Conservation (phyloP, 768 basidiomycete genomes). For the Coprinellus aureogranulatus region DNA sequence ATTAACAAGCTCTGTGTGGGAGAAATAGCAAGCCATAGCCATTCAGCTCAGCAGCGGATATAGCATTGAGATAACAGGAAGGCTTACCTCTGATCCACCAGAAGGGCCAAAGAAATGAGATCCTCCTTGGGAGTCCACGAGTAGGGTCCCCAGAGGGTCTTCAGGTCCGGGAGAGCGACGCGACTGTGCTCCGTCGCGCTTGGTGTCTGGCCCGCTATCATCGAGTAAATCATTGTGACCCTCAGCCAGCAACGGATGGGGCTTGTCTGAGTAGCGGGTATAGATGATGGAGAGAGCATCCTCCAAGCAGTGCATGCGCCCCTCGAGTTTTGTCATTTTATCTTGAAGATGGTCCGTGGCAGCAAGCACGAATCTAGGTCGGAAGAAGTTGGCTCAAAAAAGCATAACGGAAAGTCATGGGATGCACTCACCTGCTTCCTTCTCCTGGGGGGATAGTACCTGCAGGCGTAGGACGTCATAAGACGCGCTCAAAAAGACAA, state of each 20-base stretch:
- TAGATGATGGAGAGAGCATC: constrained; percentile 52
- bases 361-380: constrained; percentile 45
- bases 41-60: background rate
- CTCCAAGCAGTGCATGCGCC: constrained; percentile 52
- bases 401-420: background rate
- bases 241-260: constrained; percentile 40
- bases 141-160: constrained; percentile 43
- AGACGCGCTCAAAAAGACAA: background rate
- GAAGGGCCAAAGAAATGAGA: constrained; percentile 47
- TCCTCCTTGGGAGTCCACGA: constrained; percentile 40
- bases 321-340: constrained; percentile 44
- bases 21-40: constrained; percentile 8
- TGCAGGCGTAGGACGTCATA: constrained; percentile 15
- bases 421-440: constrained; percentile 43
- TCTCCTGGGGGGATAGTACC: constrained; percentile 55
- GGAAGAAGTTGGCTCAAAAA: background rate
- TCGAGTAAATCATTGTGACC: constrained; percentile 18
- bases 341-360: constrained; percentile 53
- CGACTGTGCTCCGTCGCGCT: constrained; percentile 15
- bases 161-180: constrained; percentile 24
- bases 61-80: constrained; percentile 10
- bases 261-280: constrained; percentile 32
- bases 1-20: constrained; percentile 38
- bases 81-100: constrained; percentile 46
- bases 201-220: constrained; percentile 28